Conservation (phyloP, 1,284 basidiomycete species). For the Sanguinoderma infundibulare region DNA sequence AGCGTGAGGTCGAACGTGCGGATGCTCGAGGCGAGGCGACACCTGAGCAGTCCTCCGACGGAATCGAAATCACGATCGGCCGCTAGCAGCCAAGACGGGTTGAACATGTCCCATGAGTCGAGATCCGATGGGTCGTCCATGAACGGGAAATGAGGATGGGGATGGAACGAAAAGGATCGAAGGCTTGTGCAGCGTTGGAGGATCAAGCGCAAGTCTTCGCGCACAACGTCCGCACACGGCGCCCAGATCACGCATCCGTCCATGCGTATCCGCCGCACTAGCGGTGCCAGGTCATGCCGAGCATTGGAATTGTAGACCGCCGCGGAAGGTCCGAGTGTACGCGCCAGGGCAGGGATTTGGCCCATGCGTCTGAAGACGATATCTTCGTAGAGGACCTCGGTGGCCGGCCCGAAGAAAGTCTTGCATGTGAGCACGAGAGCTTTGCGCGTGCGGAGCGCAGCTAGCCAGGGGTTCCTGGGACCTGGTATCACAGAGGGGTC, state of each 20-base stretch:
- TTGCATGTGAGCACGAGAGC: conserved; percentile 16
- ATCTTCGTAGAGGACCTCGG: conserved; percentile 15
- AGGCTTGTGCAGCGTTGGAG: conserved; percentile 12
- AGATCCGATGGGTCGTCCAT: background rate
- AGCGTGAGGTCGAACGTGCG: conserved; percentile 8
- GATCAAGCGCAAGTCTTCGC: conserved; percentile 13
- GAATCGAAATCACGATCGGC: background rate
- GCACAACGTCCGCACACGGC: conserved; percentile 12
- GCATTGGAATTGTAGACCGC: background rate
- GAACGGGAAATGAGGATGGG: conserved; percentile 6
- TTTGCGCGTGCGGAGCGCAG: conserved; percentile 11
- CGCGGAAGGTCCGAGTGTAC: conserved; percentile 4
- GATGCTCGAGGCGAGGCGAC: conserved; percentile 6
- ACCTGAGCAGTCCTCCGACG: background rate
- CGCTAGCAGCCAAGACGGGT: conserved; percentile 9
- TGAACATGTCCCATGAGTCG: conserved; percentile 3
- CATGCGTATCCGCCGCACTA: conserved; percentile 12
- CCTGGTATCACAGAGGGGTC: conserved; percentile 9
- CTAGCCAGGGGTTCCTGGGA: conserved; percentile 6
- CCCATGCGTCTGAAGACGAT: conserved; percentile 22
- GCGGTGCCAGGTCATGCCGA: background rate
- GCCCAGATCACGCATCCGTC: conserved; percentile 14
- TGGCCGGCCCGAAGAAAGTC: conserved; percentile 10
- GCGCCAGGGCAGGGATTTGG: conserved; percentile 15
- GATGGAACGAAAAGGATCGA: conserved; percentile 13